Base-by-base conservation (phyloP, 176 grass and related monocot species). In the Saccharum spontaneum region DNA sequence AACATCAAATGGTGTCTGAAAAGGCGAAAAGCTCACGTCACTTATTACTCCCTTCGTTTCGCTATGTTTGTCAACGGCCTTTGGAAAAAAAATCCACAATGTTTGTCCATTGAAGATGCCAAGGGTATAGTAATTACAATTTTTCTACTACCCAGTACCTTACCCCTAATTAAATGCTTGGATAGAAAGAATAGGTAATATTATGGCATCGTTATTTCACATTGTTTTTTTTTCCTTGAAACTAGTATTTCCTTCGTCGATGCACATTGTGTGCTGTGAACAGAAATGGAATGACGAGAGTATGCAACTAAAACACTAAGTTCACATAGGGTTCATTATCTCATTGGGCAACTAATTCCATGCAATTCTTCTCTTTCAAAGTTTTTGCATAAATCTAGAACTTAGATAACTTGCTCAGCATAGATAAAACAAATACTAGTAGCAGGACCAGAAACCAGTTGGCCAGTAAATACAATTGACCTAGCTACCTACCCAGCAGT, bases 391-490 rank as follows among this genome's bases (percentile, higher is more conserved):
- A 86, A 28, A 52, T 4, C 67, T 37, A 50, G 55, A 75, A 67
- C 31, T 31, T 78, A 52, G 9, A 41, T 30, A 75, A 76, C 41
- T 78, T 59, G 63, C 34, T 55, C 6, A 74, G 18, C 2, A 15
- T 69, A 69, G 26, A 69, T 85, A 69, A 67, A 45, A 6, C 23
- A 78, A 61, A 28, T 59, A 71, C 20, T 15, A 48, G 70, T 71
- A 78, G 65, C 49, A 78, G 30, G 11, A 52, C 10, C 20, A 52
- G 44, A 69, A 71, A 86, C 26, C 10, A 69, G 17, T 18, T 59
- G 12, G 18, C 16, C 50, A 17, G 36, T 69, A 57, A 85, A 40
- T 78, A 57, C 7, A 30, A 28, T 55, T 69, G 34, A 65, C 77
- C n/a, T 67, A 84, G 41, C 83, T 30, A 67, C 11, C 33, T 31